These are phyloP conservation scores for Candida albicans DNA, from an alignment of 1,139 yeast genomes.

Conservation along the genomic window DNA sequence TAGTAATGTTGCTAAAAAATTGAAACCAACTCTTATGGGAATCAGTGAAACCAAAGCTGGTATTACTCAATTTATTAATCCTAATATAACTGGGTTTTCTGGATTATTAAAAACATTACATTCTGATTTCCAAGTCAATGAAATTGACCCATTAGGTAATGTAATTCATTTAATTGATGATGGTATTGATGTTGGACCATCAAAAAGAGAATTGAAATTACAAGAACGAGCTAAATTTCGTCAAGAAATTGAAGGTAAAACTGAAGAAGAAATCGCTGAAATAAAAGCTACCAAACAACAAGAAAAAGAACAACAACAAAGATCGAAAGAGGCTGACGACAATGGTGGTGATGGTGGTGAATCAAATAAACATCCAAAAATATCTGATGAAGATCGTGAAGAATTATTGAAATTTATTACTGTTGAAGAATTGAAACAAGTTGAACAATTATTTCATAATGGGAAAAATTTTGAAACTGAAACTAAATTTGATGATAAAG, in stretches of 20 bases:
- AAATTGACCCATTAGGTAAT: conserved; percentile 64
- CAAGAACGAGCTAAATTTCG: conserved; percentile 46
- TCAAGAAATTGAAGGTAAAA: conserved; percentile 32
- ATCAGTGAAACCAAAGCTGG: conserved; percentile 63
- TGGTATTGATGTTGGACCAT: conserved; percentile 58
- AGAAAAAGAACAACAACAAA: conserved; percentile 19
- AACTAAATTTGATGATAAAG: conserved; percentile 63
- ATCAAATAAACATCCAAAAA: conserved; percentile 32
- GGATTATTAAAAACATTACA: conserved; percentile 87
- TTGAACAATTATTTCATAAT: conserved; percentile 54
- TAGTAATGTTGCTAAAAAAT: conserved; percentile 10
- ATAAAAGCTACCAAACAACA: conserved; percentile 25
- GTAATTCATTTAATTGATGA: conserved; percentile 76
- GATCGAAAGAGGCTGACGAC: conserved; percentile 8
- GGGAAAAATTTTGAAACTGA: conserved; percentile 63
- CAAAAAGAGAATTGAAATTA: conserved; percentile 51
- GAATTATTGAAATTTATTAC: conserved; percentile 58
- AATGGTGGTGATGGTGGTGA: conserved; percentile 16
- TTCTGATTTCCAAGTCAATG: conserved; percentile 94
- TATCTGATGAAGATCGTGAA: conserved; percentile 45
- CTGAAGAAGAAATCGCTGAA: conserved; percentile 36
- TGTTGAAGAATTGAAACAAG: conserved; percentile 53
- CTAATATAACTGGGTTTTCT: conserved; percentile 58
- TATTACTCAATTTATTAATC: conserved; percentile 66
- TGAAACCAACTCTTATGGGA: conserved; percentile 42